These are phyloP conservation scores for Phytomonas serpens DNA, from an alignment of 208 protist genomes.

Conservation along the genomic window DNA sequence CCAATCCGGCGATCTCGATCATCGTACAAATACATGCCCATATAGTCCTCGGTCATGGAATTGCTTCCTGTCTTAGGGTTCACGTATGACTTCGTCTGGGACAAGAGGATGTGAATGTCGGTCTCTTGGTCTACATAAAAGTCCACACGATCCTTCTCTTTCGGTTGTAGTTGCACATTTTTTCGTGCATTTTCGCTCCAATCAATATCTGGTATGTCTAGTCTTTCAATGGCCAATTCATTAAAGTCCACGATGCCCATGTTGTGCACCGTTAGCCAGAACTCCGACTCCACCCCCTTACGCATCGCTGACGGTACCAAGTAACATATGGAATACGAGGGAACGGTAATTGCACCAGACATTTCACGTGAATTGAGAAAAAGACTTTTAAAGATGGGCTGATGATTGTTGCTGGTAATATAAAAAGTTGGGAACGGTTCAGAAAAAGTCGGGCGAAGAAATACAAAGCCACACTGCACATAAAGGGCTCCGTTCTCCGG, in stretches of 20 bases:
- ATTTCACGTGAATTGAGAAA: conserved; percentile 79
- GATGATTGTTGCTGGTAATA: conserved; percentile 78
- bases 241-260: conserved; percentile 34
- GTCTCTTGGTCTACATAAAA: conserved; percentile 66
- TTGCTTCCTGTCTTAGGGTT: conserved; percentile 29
- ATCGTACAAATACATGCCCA: conserved; percentile 82
- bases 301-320: conserved; percentile 65
- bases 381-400: conserved; percentile 46
- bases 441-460: conserved; percentile 24
- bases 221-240: conserved; percentile 25
- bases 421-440: conserved; percentile 58
- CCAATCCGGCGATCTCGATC: conserved; percentile 39
- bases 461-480: conserved; percentile 56
- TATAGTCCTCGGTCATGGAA: conserved; percentile 69
- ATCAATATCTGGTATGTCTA: conserved; percentile 31
- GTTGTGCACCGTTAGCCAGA: conserved; percentile 42
- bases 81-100: conserved; percentile 47
- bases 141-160: conserved; percentile 66
- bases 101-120: conserved; percentile 61
- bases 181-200: conserved; percentile 28
- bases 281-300: conserved; percentile 27
- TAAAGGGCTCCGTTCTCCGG: conserved; percentile 55
- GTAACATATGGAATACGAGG: conserved; percentile 53
- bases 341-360: conserved; percentile 43
- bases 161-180: conserved; percentile 23